These are phyloP conservation scores for Salix suchowensis DNA, from an alignment of 345 rosid species.

Conservation along the genomic window DNA sequence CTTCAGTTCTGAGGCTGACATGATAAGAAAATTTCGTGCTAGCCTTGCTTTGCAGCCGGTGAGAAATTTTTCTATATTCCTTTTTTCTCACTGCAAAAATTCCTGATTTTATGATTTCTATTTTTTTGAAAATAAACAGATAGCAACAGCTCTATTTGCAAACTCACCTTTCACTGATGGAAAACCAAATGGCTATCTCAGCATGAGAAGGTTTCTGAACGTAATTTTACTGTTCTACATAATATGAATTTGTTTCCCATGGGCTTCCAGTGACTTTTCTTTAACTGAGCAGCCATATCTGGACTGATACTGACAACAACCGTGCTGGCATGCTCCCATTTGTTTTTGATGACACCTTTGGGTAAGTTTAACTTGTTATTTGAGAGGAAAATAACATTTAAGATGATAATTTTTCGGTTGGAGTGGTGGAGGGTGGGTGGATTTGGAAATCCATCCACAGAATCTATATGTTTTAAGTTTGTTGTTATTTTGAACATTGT, in stretches of 20 bases:
- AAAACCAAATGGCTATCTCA: constrained; percentile 94
- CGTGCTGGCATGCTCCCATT: constrained; percentile 97
- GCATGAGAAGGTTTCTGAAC: constrained; percentile 80
- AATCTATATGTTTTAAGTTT: neutral
- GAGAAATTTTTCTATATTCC: constrained; percentile 30
- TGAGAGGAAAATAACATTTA: neutral
- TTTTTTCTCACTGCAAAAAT: constrained; percentile 3
- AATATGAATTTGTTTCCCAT: neutral
- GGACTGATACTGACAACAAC: constrained; percentile 91
- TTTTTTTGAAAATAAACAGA: constrained; percentile 50
- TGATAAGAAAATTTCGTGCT: constrained; percentile 92
- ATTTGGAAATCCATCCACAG: neutral
- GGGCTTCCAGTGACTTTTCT: constrained; percentile 19
- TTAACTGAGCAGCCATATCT: constrained; percentile 68
- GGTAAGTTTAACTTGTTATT: constrained; percentile 45
- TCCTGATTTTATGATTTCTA: constrained; percentile 22
- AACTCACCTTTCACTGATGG: constrained; percentile 98
- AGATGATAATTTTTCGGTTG: neutral
- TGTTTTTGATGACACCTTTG: constrained; percentile 85
- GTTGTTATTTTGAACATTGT: neutral
- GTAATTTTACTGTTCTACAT: constrained; percentile 1
- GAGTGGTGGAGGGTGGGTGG: neutral
- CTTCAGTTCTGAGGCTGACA: constrained; percentile 91
- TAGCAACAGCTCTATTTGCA: constrained; percentile 96
- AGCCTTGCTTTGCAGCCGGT: constrained; percentile 99